A percentile compares a stretch with the other conserved stretches of the same genome.
These are phyloP conservation scores for Populus deltoides DNA, from an alignment of 345 rosid genomes.

Conservation along the genomic window DNA sequence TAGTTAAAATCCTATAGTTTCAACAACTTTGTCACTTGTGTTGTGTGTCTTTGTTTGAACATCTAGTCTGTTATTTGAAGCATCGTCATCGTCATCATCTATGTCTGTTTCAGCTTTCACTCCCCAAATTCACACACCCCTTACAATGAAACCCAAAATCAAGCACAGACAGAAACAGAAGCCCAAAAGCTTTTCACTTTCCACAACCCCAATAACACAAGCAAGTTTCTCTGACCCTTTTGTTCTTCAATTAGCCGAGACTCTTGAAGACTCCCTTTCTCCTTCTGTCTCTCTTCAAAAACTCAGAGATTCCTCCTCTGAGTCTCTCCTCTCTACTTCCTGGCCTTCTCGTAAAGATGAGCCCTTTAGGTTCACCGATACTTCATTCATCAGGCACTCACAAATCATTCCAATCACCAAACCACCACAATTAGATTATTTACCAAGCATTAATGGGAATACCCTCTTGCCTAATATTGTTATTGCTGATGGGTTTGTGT, in stretches of 20 bases:
- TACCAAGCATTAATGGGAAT: constrained; percentile 30
- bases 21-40: neutral
- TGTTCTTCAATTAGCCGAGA: constrained; percentile 78
- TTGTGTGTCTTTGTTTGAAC: neutral
- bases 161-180: constrained; percentile 10
- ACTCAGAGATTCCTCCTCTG: constrained; percentile 64
- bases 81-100: neutral
- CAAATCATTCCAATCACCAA: constrained; percentile 57
- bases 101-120: constrained; percentile 17
- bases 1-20: too few relatives aligned
- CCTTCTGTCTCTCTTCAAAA: constrained; percentile 52
- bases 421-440: constrained; percentile 35
- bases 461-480: constrained; percentile 44
- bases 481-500: constrained; percentile 67
- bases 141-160: neutral
- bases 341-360: constrained; percentile 94
- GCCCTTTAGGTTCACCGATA: constrained; percentile 84
- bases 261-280: constrained; percentile 78
- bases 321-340: constrained; percentile 64
- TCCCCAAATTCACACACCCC: constrained; percentile 10
- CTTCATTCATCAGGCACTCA: constrained; percentile 60
- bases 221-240: constrained; percentile 80
- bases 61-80: neutral
- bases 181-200: neutral
- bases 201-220: constrained; percentile 23